Evolutionary conservation across 805 yeast species (phyloP).

Genomic region (Kuraishia hungarica): DNA sequence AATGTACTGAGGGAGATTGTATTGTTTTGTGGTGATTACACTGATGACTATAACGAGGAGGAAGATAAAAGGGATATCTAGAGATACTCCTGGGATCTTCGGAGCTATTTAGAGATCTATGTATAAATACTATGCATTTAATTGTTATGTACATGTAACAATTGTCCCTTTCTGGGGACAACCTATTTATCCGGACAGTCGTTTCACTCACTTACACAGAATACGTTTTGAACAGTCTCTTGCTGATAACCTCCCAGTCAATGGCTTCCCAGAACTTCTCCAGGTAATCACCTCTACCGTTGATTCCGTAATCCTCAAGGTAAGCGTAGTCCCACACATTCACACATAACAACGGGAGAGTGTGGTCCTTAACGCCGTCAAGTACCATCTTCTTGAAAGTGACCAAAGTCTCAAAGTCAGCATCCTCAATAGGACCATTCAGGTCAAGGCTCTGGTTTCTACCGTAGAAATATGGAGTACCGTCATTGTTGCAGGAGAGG

Average conservation of each 20-base stretch:
- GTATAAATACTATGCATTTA: too few species aligned
- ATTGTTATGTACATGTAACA: background rate
- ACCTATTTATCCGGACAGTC: too few species aligned
- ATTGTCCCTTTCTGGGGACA: too few species aligned
- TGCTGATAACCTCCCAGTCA: constrained; percentile 75
- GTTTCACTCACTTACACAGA: background rate
- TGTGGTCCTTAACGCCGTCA: constrained; percentile 42
- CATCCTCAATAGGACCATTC: constrained; percentile 58
- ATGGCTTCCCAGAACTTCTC: constrained; percentile 69
- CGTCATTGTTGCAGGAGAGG: constrained; percentile 57
- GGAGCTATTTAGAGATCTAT: too few species aligned
- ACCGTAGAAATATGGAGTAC: constrained; percentile 66
- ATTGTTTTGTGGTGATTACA: constrained; percentile 8
- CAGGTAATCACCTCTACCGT: constrained; percentile 66
- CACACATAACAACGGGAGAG: constrained; percentile 67
- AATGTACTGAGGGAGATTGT: constrained; percentile 15
- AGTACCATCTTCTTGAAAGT: constrained; percentile 33
- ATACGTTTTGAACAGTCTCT: constrained; percentile 19
- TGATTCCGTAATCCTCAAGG: constrained; percentile 73
- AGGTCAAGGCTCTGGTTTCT: constrained; percentile 69
- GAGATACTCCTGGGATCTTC: too few species aligned
- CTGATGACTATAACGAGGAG: constrained; percentile 6
- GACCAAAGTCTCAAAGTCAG: constrained; percentile 38
- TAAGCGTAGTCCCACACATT: constrained; percentile 91
- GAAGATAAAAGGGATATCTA: constrained; percentile 2